Evolutionary conservation across 192 early-diverging fungal species (phyloP), one percentile per base, ranked within the genome.

Genomic region (Umbelopsis ramanniana): DNA sequence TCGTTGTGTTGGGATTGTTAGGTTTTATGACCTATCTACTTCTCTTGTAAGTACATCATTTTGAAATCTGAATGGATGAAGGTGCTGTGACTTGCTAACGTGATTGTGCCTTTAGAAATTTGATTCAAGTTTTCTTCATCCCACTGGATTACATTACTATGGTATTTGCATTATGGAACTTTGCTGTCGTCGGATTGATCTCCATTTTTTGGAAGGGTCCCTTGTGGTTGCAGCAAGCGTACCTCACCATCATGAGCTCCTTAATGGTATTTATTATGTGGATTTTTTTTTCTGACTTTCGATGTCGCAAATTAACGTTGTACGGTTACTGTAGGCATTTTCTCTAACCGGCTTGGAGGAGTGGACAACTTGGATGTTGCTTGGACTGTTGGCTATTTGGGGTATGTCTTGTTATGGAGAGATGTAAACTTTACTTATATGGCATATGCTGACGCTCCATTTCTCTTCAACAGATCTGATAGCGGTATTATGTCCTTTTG

Each of bases 401-500:
- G 94, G 92, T 93, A 85, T 37, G 80, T 50, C 14, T 2, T 26
- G 12, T 22, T 29, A 14, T 50, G 17, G 7, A 50, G 4, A 50
- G 5, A 69, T 3, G 45, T 52, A 6, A 26, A 24, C n/a, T 12
- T 46, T 43, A 11, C 35, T 29, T 29, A 2, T 45, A 22, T 0
- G 0, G 48, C 38, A 48, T 26, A n/a, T 70, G 14, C 46, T 23
- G 40, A 55, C 15, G 4, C 17, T 29, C 6, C 7, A 54, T 63
- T 29, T 63, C 7, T 29, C 72, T 2, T 53, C 47, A n/a, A 38
- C 19, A 93, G 92, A 95, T 83, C 81, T 95, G 69, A 89, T 95
- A 75, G 94, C 94, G 2, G 94, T 95, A n/a, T 80, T 95, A 4
- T 94, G 93, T 79, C 94, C 94, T 0, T 95, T 92, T 86, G 94